phyloP scores from a whole-genome alignment of 202 grass and related monocot genomes.

The Eragrostis tef region DNA sequence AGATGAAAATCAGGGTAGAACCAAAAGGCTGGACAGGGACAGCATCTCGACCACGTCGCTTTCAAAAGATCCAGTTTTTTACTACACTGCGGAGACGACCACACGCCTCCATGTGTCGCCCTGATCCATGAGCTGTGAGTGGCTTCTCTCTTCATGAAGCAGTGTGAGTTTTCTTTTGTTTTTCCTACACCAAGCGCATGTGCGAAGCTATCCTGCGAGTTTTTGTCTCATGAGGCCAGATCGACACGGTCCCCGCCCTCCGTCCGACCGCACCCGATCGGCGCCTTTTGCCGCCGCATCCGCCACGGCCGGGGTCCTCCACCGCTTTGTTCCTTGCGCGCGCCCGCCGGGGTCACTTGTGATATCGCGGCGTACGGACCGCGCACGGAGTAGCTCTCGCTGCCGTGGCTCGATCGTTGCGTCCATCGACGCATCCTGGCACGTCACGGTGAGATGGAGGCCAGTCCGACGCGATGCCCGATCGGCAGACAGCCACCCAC shows the following conservation, averaged over 20 bases:
- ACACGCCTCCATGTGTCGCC: slow-evolving; percentile 37
- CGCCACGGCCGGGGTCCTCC: background rate
- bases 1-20: background rate
- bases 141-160: background rate
- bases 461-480: too few species aligned
- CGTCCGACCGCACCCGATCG: slow-evolving; percentile 42
- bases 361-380: background rate
- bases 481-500: slow-evolving; percentile 38
- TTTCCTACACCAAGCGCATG: background rate
- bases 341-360: too few species aligned
- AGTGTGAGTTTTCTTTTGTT: background rate
- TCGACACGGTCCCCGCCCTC: background rate
- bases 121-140: slow-evolving; percentile 17
- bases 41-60: slow-evolving; percentile 39
- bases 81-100: slow-evolving; percentile 17
- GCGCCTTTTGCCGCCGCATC: background rate
- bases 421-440: background rate
- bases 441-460: background rate
- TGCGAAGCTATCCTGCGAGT: slow-evolving; percentile 15
- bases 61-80: slow-evolving; percentile 23
- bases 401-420: background rate
- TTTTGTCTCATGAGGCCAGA: slow-evolving; percentile 46
- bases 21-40: slow-evolving; percentile 44
- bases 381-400: background rate
- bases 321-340: background rate